Evolutionary conservation across 331 rosid genomes (phyloP), one percentile per base, ranked within the genome.

Genomic region (Quercus phellos): DNA sequence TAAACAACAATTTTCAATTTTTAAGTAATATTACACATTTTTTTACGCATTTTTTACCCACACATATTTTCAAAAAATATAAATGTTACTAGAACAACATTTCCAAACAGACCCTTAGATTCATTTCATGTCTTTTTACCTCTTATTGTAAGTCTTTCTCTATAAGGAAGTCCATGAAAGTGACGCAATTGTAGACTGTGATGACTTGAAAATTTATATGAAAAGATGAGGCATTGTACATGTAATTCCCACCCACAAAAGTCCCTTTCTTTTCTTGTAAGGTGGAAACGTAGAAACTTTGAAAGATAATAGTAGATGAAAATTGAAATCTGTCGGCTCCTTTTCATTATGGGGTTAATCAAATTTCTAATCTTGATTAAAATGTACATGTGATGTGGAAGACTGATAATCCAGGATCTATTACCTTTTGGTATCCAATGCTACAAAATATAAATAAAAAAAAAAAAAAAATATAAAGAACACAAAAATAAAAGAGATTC

Each of bases 201-300:
- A 53, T 66, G 22, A 55, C 75, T 46, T 73, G 74, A 78, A 56
- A 69, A 50, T 63, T 4, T 42, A 9, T 9, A 5, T 18, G 22
- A 66, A 74, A 60, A 78, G 69, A 78, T 68, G 24, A 55, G 70
- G 56, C 70, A 51, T 55, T 27, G 32, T 51, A 27, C 51, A 21
- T 58, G 42, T 58, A 54, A 60, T 74, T 69, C 70, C 54, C 30
- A 34, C 51, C 81, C 77, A 43, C 78, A 63, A 56, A 72, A 43
- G 87, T 84, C 82, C 32, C 79, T 83, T 71, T 79, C 84, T 56
- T 79, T 78, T 51, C 19, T 55, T 83, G 42, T 78, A 51, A 53
- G 80, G 60, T 26, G 43, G 56, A 74, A 19, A 30, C 69, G 69
- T 55, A 60, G 46, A 14, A 66, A n/a, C 71, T 66, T 64, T 34